Evolutionary conservation across 2,329 filamentous ascomycete genomes (phyloP), one percentile per base, ranked within the genome.

Genomic region (Byssochlamys sp.): DNA sequence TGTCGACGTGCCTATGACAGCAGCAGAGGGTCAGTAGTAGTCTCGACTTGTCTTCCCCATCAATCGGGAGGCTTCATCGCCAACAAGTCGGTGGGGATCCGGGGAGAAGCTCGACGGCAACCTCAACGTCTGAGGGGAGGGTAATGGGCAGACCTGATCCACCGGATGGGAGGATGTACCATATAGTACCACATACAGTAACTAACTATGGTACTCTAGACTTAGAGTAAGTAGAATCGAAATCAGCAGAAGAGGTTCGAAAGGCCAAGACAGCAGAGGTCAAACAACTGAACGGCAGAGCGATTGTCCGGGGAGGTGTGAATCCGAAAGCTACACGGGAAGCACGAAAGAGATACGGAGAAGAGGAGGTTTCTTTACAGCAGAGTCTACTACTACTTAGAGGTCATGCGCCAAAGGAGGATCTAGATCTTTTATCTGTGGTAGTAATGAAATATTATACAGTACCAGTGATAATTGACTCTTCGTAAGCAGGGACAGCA

Each of bases 261-360:
- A 45, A 24, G 4, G n/a, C 7, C 39, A n/a, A n/a, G 39, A 45
- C 39, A 19, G n/a, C 4, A n/a, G 14, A n/a, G 39, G 7, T 31
- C 11, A 10, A 31, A 31, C 29, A 31, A 31, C 29, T 31, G 29
- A 10, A 31, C 39, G 39, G 39, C 14, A 45, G 39, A 45, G 39
- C 14, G 39, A 45, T 45, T 45, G 39, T 6, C 39, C 39, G 39
- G 39, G n/a, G n/a, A 24, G 14, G 19, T 45, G 29, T 29, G 28
- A 29, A 5, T 5, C 35, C 11, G n/a, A 39, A 39, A 14, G 35
- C n/a, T 45, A 45, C 39, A 45, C n/a, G 39, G 39, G 49, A 61
- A 59, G 59, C 59, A 66, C 64, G 65, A 67, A 67, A 66, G 65
- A 65, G 63, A 62, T 57, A 64, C 65, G 65, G 65, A 66, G 57